A percentile compares a stretch with the other conserved stretches of the same genome.
These are phyloP conservation scores for Wickerhamomyces chaumierensis DNA, from an alignment of 805 yeast species.

Conservation along the genomic window DNA sequence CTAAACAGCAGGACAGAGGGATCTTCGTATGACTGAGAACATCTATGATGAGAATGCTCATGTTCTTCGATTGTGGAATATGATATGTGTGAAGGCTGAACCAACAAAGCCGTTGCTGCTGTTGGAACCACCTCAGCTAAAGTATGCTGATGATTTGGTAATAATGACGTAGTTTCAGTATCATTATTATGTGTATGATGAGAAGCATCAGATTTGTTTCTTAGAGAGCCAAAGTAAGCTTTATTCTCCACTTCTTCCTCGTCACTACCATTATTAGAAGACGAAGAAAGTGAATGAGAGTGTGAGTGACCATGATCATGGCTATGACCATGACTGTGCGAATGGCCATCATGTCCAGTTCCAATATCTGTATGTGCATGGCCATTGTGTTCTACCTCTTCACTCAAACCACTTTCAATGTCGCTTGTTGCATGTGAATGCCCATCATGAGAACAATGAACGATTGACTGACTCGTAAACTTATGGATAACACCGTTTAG, in stretches of 20 bases:
- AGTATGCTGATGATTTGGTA: neutral
- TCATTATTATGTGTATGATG: neutral
- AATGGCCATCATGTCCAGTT: slow-evolving; percentile 2
- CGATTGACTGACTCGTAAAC: slow-evolving; percentile 68
- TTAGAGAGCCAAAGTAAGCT: neutral
- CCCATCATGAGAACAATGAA: slow-evolving; percentile 65
- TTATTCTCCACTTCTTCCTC: slow-evolving; percentile 3
- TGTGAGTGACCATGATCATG: slow-evolving; percentile 8
- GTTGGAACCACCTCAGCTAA: no score
- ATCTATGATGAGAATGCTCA: no score
- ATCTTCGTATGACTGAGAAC: no score
- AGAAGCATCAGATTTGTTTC: neutral
- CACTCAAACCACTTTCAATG: neutral
- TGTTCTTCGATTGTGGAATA: no score
- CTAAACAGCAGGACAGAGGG: no score
- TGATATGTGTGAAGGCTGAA: no score
- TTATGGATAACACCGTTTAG: slow-evolving; percentile 62
- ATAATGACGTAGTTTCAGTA: slow-evolving; percentile 1
- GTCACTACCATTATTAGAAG: slow-evolving; percentile 1
- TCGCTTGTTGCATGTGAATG: slow-evolving; percentile 4
- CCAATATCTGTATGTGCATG: slow-evolving; percentile 9
- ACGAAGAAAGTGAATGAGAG: slow-evolving; percentile 1
- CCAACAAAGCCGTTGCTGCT: no score
- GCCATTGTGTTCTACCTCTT: neutral
- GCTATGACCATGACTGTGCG: slow-evolving; percentile 3